Conservation (phyloP, 2,329 filamentous ascomycete species). For the Sphaerulina vaccinii region DNA sequence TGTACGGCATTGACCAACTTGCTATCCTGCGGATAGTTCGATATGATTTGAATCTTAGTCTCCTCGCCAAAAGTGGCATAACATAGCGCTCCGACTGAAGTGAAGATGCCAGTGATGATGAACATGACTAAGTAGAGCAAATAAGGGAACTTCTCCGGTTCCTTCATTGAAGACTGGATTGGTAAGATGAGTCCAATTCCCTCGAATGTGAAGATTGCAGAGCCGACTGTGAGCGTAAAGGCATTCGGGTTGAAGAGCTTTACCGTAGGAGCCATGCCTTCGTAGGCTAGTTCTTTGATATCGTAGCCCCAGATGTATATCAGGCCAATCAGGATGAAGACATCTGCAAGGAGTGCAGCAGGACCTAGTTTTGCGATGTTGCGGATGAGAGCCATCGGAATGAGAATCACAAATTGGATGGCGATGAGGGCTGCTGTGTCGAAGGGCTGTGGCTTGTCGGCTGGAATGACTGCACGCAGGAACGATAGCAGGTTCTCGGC, state of each 20-base stretch:
- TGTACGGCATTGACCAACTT: conserved; percentile 74
- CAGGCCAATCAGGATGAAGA: conserved; percentile 69
- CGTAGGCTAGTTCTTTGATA: conserved; percentile 54
- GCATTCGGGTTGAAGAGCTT: conserved; percentile 66
- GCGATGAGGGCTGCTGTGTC: conserved; percentile 62
- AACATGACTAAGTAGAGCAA: conserved; percentile 69
- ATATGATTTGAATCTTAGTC: conserved; percentile 72
- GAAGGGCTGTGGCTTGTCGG: conserved; percentile 47
- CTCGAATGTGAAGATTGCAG: conserved; percentile 76
- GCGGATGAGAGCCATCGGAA: conserved; percentile 68
- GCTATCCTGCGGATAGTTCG: conserved; percentile 70
- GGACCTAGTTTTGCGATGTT: conserved; percentile 74
- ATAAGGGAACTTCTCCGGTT: conserved; percentile 64
- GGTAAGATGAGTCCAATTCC: conserved; percentile 75
- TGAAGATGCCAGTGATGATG: conserved; percentile 71
- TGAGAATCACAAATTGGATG: conserved; percentile 62
- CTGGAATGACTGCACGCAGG: conserved; percentile 58
- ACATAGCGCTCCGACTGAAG: conserved; percentile 68
- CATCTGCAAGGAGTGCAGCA: conserved; percentile 66
- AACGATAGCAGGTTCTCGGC: conserved; percentile 72
- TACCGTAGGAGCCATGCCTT: conserved; percentile 62
- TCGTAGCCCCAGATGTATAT: conserved; percentile 74
- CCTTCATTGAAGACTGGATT: conserved; percentile 72
- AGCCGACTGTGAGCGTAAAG: conserved; percentile 70
- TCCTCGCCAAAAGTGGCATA: conserved; percentile 70